A percentile compares a stretch with the other conserved stretches of the same genome.
These are phyloP conservation scores for Butyriboletus loyo DNA, from an alignment of 768 basidiomycete genomes.

Conservation along the genomic window DNA sequence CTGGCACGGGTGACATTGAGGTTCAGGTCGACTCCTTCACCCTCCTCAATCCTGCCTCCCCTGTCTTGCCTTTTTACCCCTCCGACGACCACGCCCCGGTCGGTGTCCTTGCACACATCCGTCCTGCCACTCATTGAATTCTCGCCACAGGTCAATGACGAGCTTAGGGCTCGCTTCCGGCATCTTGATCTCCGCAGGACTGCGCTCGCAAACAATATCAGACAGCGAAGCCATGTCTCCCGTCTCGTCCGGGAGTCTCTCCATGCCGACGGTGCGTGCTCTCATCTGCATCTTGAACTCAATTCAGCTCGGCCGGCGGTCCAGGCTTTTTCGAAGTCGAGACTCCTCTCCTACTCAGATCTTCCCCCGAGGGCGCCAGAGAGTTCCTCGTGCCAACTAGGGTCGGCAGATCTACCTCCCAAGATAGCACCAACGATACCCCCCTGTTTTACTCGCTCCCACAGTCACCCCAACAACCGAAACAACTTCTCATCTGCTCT, in stretches of 20 bases:
- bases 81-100: slow-evolving; percentile 75
- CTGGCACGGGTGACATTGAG: slow-evolving; percentile 73
- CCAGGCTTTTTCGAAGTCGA: slow-evolving; percentile 91
- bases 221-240: slow-evolving; percentile 78
- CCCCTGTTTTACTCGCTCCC: slow-evolving; percentile 82
- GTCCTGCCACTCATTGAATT: background rate
- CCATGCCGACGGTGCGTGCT: slow-evolving; percentile 62
- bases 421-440: slow-evolving; percentile 16
- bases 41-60: slow-evolving; percentile 76
- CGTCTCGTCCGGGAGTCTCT: slow-evolving; percentile 71
- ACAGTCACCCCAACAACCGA: slow-evolving; percentile 95
- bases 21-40: slow-evolving; percentile 67
- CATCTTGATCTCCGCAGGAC: slow-evolving; percentile 85
- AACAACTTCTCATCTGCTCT: slow-evolving; percentile 88
- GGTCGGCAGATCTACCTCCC: slow-evolving; percentile 33
- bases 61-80: slow-evolving; percentile 78
- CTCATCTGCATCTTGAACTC: slow-evolving; percentile 5
- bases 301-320: slow-evolving; percentile 6
- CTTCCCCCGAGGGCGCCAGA: slow-evolving; percentile 91
- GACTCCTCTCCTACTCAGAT: slow-evolving; percentile 86
- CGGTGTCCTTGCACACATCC: slow-evolving; percentile 27
- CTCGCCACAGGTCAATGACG: slow-evolving; percentile 69
- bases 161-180: slow-evolving; percentile 79
- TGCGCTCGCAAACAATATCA: slow-evolving; percentile 72
- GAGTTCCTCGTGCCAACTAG: slow-evolving; percentile 91